Base-by-base conservation (phyloP, 2,329 filamentous ascomycete species). In the Aspergillus caelatus region DNA sequence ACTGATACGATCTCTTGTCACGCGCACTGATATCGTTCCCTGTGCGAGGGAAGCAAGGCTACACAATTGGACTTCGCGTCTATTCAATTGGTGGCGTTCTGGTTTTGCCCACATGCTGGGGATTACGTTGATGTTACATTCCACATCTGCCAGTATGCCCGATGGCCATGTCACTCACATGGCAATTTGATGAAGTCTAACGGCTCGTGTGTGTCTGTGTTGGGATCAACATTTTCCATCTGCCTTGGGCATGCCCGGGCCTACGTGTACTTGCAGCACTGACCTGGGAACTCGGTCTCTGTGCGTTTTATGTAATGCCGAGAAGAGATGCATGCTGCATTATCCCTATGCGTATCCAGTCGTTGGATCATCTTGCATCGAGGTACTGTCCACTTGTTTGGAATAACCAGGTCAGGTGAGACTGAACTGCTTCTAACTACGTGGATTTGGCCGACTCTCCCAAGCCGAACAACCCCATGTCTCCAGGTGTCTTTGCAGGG, bases 151-250 rank as follows among this genome's bases (percentile, higher is more conserved):
- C 34, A 26, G 34, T 30, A 55, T 54, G 26, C 48, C 39, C 58
- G 58, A 55, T 57, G 32, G 34, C 21, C 52, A 34, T 62, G 55
- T 62, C 60, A 58, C 56, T 62, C 53, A 62, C 55, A 62, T 58
- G 54, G 55, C 60, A 57, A 23, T 4, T 57, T 19, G 34, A 34
- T 21, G 58, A 54, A 19, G 14, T 23, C 56, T 43, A 56, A 60
- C 28, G 16, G 48, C 46, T 50, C 30, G 48, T 55, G 58, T 55
- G 39, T 41, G 19, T 41, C 39, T 41, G 16, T 19, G 19, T 41
- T 41, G 39, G 7, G 50, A 21, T 53, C 58, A 50, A n/a, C 46
- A 60, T 60, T 53, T 19, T 16, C 46, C 58, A 30, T 34, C 58
- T 54, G 19, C 23, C 32, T 60, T 23, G 48, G 39, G n/a, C 48